Evolutionary conservation across 2,329 filamentous ascomycete species (phyloP), one percentile per base, ranked within the genome.

Genomic region (Colletotrichum tofieldiae): DNA sequence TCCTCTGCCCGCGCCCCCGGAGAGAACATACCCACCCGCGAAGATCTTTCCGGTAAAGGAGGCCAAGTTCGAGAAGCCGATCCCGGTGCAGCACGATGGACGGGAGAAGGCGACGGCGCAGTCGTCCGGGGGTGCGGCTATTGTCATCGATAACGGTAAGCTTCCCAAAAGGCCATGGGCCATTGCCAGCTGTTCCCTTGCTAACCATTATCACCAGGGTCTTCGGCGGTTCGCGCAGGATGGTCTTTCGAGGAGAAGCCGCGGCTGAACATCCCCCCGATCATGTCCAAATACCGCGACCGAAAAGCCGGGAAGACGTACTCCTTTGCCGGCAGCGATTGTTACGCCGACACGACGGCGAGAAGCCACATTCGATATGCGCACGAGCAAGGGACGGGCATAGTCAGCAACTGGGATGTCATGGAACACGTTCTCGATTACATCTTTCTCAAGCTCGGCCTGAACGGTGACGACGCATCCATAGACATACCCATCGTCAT

Each of bases 101-200:
- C 95, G 93, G 79, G 87, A 90, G 77, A 87, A 89, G 76, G 95
- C 94, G 72, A 87, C 89, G 62, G 84, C 89, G 68, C 81, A 79
- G 29, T 84, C 88, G 26, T 82, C 87, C 20, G 87, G 85, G 70
- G 84, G 86, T 56, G 93, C 92, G 63, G 94, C 95, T 62, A 98
- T 99, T 78, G 94, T 99, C 74, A 98, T 99, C 79, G 96, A 99
- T 85, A 98, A 98, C 93, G 96, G 95, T 97, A 84, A 73, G 83
- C 58, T 51, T 43, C 56, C n/a, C n/a, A 51, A 41, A 37, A 20
- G 7, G 23, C 26, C 54, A n/a, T 26, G 12, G 23, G 29, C 41
- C 35, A 56, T 39, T 11, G 35, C 29, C 12, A 56, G 37, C 29
- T 20, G 64, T 47, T 63, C 71, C 76, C 60, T 75, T 60, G 58